phyloP scores from a whole-genome alignment of 2,329 filamentous ascomycete species.

The Fusarium brevicatenulatum region DNA sequence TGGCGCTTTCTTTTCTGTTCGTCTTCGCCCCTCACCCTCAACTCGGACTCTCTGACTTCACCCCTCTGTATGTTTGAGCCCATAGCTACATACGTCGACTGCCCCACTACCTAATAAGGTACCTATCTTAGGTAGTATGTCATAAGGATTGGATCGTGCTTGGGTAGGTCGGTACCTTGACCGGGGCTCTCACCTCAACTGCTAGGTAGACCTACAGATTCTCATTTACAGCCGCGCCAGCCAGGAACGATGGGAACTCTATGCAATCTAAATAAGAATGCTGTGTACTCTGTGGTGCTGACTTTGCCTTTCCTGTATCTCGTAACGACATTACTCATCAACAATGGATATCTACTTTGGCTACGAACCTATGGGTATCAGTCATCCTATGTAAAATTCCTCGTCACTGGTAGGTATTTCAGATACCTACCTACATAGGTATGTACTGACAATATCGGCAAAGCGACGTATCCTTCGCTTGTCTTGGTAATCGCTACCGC shows the following conservation, averaged over 20 bases:
- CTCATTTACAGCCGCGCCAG: conserved; percentile 34
- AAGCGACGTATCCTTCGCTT: conserved; percentile 18
- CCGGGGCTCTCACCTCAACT: conserved; percentile 31
- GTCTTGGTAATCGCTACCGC: conserved; percentile 33
- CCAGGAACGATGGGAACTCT: conserved; percentile 15
- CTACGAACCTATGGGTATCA: background rate
- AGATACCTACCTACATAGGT: background rate
- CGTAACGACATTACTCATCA: background rate
- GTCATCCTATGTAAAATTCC: conserved; percentile 6
- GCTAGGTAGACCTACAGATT: conserved; percentile 7
- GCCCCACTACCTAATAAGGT: conserved; percentile 11
- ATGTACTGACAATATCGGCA: background rate
- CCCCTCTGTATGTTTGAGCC: conserved; percentile 22
- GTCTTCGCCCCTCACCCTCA: conserved; percentile 28
- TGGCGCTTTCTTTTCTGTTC: conserved; percentile 31
- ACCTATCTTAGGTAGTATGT: conserved; percentile 11
- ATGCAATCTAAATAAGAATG: background rate
- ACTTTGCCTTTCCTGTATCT: background rate
- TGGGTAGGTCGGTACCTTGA: conserved; percentile 10
- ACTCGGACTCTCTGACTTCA: background rate
- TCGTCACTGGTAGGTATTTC: conserved; percentile 2
- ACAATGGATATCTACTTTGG: background rate
- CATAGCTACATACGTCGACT: conserved; percentile 7
- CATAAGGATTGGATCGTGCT: conserved; percentile 6
- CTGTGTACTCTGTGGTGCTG: background rate